Evolutionary conservation across 2,329 filamentous ascomycete species (phyloP).

Genomic region (Monosporascus sp.): DNA sequence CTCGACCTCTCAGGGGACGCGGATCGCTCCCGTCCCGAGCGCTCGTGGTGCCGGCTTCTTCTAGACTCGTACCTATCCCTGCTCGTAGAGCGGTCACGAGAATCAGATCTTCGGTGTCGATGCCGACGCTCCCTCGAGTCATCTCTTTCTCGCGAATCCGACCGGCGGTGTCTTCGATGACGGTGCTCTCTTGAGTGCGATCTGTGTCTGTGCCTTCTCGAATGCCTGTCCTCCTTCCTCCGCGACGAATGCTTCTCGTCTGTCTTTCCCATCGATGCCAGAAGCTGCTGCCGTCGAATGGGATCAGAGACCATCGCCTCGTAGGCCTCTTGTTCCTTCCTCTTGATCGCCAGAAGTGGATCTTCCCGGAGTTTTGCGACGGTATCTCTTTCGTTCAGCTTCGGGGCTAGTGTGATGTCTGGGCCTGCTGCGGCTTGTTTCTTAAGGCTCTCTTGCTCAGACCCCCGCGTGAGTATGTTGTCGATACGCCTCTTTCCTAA

Average conservation of each 20-base stretch:
- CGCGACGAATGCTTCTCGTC: constrained; percentile 36
- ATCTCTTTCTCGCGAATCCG: constrained; percentile 33
- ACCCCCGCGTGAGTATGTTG: constrained; percentile 70
- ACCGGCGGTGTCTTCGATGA: constrained; percentile 37
- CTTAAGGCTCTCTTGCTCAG: constrained; percentile 73
- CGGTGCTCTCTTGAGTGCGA: constrained; percentile 28
- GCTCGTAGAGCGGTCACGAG: constrained; percentile 32
- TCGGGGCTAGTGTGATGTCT: constrained; percentile 54
- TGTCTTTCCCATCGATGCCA: constrained; percentile 56
- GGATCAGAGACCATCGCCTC: constrained; percentile 76
- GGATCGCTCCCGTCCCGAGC: constrained; percentile 14
- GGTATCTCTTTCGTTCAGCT: constrained; percentile 71
- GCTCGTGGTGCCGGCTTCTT: constrained; percentile 16
- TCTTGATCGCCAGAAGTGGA: constrained; percentile 88
- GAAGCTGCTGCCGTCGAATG: constrained; percentile 59
- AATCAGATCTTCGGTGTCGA: constrained; percentile 39
- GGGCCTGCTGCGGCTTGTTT: constrained; percentile 57
- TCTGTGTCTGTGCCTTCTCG: constrained; percentile 31
- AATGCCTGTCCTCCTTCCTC: constrained; percentile 38
- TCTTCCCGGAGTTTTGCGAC: constrained; percentile 85
- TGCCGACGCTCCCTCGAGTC: constrained; percentile 32
- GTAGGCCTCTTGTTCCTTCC: constrained; percentile 78
- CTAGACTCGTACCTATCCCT: constrained; percentile 31
- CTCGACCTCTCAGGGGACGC: constrained; percentile 11
- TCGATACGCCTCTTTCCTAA: constrained; percentile 91